phyloP scores from a whole-genome alignment of 148 eudicot genomes.

The Agrostemma githago region DNA sequence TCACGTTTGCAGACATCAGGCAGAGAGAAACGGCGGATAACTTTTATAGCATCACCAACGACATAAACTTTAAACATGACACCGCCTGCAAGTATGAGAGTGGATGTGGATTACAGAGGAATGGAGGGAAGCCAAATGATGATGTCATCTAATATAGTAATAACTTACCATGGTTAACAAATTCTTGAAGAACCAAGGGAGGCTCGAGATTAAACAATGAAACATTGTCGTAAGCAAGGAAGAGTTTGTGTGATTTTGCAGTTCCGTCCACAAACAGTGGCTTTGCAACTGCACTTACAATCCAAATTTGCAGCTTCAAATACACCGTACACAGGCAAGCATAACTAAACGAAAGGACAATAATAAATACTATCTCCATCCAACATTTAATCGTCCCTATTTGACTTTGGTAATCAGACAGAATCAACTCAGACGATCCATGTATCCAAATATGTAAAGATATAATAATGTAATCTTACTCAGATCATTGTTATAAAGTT shows the following conservation, averaged over 20 bases:
- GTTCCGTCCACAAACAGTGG: constrained; percentile 67
- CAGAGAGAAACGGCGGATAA: constrained; percentile 56
- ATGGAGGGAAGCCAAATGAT: background rate
- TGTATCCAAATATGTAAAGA: too few relatives aligned
- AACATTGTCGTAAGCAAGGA: constrained; percentile 53
- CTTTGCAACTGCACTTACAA: constrained; percentile 44
- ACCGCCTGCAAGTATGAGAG: constrained; percentile 39
- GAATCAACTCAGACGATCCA: background rate
- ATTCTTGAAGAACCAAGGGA: constrained; percentile 67
- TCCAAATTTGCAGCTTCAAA: constrained; percentile 7
- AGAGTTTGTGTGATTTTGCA: constrained; percentile 66
- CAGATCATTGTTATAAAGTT: too few relatives aligned
- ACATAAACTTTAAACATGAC: constrained; percentile 71
- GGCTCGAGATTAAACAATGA: constrained; percentile 60
- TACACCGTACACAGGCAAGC: background rate
- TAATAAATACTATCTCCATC: background rate
- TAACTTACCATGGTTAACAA: constrained; percentile 56
- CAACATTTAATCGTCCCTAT: background rate
- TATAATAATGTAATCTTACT: too few relatives aligned
- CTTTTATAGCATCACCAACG: constrained; percentile 56
- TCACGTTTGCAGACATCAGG: constrained; percentile 59
- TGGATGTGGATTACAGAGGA: background rate
- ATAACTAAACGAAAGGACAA: constrained; percentile 3
- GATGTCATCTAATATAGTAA: background rate
- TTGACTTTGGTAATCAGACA: background rate